Evolutionary conservation across 805 yeast genomes (phyloP).

Genomic region (Wickerhamomyces bisporus): DNA sequence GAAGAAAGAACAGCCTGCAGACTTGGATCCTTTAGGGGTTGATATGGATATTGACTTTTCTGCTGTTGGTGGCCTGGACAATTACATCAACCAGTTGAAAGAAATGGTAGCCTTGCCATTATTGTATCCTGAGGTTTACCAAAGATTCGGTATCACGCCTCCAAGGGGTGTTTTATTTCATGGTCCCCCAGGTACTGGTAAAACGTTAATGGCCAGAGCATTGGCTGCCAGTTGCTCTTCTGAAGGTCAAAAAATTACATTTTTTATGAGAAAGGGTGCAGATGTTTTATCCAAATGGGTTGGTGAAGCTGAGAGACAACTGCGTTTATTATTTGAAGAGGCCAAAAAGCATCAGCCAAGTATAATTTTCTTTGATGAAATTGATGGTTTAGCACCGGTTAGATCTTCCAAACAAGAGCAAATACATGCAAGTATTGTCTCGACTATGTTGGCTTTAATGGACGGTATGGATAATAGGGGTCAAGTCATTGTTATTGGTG

Average conservation of each 20-base stretch:
- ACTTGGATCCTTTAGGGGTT: slow-evolving; percentile 89
- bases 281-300: slow-evolving; percentile 98
- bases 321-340: slow-evolving; percentile 87
- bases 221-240: slow-evolving; percentile 92
- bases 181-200: slow-evolving; percentile 99
- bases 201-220: slow-evolving; percentile 96
- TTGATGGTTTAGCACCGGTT: slow-evolving; percentile 97
- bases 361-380: slow-evolving; percentile 94
- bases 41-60: slow-evolving; percentile 81
- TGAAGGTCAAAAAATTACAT: slow-evolving; percentile 79
- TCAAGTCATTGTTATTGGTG: slow-evolving; percentile 96
- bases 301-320: slow-evolving; percentile 96
- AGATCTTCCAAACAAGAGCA: slow-evolving; percentile 97
- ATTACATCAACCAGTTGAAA: slow-evolving; percentile 84
- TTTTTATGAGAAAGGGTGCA: slow-evolving; percentile 98
- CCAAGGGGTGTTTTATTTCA: slow-evolving; percentile 97
- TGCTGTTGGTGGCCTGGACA: slow-evolving; percentile 87
- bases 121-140: slow-evolving; percentile 88
- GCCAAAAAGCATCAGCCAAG: slow-evolving; percentile 95
- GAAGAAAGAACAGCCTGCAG: slow-evolving; percentile 68
- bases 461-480: slow-evolving; percentile 99
- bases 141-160: slow-evolving; percentile 85
- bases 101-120: slow-evolving; percentile 96
- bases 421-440: slow-evolving; percentile 95
- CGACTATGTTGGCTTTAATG: slow-evolving; percentile 92